These are phyloP conservation scores for Centrapalus pauciflorus DNA, from an alignment of 129 eudicot species.

Conservation along the genomic window DNA sequence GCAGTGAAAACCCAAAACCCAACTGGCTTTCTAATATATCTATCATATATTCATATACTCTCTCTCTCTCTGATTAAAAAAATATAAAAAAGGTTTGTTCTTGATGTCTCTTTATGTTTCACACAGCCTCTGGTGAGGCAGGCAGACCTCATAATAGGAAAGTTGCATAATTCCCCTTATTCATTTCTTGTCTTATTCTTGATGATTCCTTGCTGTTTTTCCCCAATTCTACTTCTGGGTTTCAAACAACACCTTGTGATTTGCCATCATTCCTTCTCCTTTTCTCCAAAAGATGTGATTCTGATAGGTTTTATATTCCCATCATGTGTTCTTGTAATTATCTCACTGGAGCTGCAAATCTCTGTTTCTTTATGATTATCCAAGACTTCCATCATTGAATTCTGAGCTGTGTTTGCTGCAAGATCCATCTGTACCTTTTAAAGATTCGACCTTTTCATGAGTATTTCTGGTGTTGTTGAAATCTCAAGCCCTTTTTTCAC, in stretches of 20 bases:
- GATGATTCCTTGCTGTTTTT: conserved; percentile 30
- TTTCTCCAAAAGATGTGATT: conserved; percentile 23
- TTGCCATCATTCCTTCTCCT: conserved; percentile 36
- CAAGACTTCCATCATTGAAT: conserved; percentile 1
- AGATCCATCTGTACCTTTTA: conserved; percentile 25
- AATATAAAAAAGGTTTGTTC: conserved; percentile 26
- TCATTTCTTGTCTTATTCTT: conserved; percentile 29
- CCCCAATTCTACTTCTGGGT: conserved; percentile 33
- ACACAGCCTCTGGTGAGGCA: conserved; percentile 27
- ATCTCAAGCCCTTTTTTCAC: conserved; percentile 34
- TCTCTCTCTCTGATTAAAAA: not conserved
- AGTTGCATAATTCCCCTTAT: conserved; percentile 9
- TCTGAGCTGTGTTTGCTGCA: conserved; percentile 28
- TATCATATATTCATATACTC: conserved; percentile 14
- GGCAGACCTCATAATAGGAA: conserved; percentile 16
- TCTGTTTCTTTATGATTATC: conserved; percentile 5
- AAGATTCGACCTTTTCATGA: conserved; percentile 38
- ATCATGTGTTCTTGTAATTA: conserved; percentile 11
- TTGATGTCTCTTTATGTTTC: conserved; percentile 41
- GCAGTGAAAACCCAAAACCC: conserved; percentile 40
- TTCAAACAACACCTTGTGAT: conserved; percentile 20
- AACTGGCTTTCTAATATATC: conserved; percentile 38
- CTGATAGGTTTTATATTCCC: conserved; percentile 21
- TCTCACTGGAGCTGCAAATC: conserved; percentile 19
- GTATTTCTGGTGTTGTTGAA: conserved; percentile 32